Conservation (phyloP, 2,329 filamentous ascomycete genomes). For the Colletotrichum sp. region DNA sequence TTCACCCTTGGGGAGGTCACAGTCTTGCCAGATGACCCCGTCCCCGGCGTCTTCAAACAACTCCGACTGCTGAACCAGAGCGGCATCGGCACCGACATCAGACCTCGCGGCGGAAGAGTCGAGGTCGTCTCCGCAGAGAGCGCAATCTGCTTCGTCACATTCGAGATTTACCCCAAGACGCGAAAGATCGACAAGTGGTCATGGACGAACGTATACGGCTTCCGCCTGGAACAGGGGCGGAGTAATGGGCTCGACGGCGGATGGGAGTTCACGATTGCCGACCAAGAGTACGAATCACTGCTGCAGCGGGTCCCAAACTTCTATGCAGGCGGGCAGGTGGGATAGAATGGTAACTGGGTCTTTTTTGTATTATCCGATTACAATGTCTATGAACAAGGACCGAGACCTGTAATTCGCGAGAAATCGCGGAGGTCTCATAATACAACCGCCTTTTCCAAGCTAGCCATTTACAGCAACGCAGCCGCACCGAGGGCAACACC, state of each 20-base stretch:
- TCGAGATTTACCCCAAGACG: not conserved
- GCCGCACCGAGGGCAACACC: not conserved
- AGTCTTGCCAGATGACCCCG: not conserved
- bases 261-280: constrained; percentile 26
- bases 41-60: not conserved
- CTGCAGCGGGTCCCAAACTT: constrained; percentile 24
- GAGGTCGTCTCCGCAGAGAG: constrained; percentile 4
- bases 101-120: not conserved
- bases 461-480: not conserved
- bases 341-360: not conserved
- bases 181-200: not conserved
- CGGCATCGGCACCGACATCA: constrained; percentile 12
- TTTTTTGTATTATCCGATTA: not conserved
- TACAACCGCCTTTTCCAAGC: not conserved
- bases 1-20: not conserved
- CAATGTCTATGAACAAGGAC: not conserved
- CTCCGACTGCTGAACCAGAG: constrained; percentile 9
- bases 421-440: not conserved
- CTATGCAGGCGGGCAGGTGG: constrained; percentile 16
- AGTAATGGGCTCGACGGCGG: constrained; percentile 20
- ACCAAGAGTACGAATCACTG: constrained; percentile 30
- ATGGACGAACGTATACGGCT: constrained; percentile 10
- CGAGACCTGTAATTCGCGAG: not conserved
- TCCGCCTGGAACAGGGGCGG: not conserved
- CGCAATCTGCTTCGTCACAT: constrained; percentile 7